Percentiles rank a stretch among this genome's conserved stretches.
Conservation (phyloP, 805 yeast species). For the Debaryomyces hansenii region DNA sequence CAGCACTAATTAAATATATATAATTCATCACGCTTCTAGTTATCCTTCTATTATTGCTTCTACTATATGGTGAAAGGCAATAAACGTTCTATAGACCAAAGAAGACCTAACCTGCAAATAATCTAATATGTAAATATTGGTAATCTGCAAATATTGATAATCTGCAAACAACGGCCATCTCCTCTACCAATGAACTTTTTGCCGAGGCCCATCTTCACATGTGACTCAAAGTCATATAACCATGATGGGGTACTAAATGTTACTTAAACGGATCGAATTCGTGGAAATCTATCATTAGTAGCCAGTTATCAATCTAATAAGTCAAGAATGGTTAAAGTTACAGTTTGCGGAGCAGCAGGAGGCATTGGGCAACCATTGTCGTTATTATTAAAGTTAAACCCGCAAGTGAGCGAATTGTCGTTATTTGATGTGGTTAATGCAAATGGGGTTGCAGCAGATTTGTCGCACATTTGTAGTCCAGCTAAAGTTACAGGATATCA, state of each 20-base stretch:
- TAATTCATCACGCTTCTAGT: neutral
- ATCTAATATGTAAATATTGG: neutral
- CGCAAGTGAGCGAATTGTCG: conserved; percentile 37
- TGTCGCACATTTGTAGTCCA: conserved; percentile 41
- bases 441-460: conserved; percentile 47
- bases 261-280: no score
- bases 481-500: conserved; percentile 42
- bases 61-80: no score
- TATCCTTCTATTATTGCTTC: no score
- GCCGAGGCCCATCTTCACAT: neutral
- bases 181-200: neutral
- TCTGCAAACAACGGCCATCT: neutral
- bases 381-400: conserved; percentile 40
- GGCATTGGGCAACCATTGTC: conserved; percentile 51
- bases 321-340: conserved; percentile 40
- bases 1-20: neutral
- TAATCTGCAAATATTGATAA: neutral
- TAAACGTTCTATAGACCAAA: no score
- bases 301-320: no score
- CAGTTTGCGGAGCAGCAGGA: conserved; percentile 51
- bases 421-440: conserved; percentile 47
- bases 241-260: neutral
- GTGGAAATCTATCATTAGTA: no score
- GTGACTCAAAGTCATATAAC: neutral
- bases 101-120: neutral